A percentile compares a stretch with the other conserved stretches of the same genome.
Evolutionary conservation across 2,329 filamentous ascomycete species (phyloP).

Genomic region (Calonectria multiphialidica): DNA sequence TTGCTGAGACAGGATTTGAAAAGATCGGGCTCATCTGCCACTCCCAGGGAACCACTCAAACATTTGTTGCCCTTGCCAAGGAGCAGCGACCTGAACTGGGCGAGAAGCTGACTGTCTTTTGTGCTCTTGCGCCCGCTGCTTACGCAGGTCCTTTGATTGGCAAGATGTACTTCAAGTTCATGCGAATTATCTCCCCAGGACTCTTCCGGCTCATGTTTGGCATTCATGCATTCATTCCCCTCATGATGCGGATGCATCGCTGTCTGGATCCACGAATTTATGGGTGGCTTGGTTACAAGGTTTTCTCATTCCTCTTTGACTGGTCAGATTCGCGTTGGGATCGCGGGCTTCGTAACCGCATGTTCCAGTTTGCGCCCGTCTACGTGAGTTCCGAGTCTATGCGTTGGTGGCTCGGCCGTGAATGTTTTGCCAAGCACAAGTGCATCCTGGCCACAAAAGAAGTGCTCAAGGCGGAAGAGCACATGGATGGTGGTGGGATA

Average conservation of each 20-base stretch:
- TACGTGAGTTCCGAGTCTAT: constrained; percentile 92
- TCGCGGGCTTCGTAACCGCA: constrained; percentile 78
- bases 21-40: constrained; percentile 89
- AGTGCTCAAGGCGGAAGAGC: constrained; percentile 72
- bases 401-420: constrained; percentile 93
- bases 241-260: constrained; percentile 89
- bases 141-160: constrained; percentile 90
- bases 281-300: constrained; percentile 85
- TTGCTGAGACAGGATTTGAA: constrained; percentile 84
- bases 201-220: constrained; percentile 89
- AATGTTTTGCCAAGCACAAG: constrained; percentile 83
- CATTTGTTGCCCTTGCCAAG: constrained; percentile 88
- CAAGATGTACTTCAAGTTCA: constrained; percentile 93
- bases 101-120: constrained; percentile 87
- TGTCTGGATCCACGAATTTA: constrained; percentile 77
- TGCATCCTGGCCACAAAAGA: constrained; percentile 88
- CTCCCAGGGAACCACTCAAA: constrained; percentile 91
- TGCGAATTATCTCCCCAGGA: constrained; percentile 80
- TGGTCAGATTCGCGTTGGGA: constrained; percentile 93
- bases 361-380: constrained; percentile 94
- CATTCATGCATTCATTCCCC: constrained; percentile 91
- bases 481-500: constrained; percentile 62
- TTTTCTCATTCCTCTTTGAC: constrained; percentile 90
- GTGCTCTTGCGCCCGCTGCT: constrained; percentile 88
- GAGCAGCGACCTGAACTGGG: constrained; percentile 90